phyloP scores from a whole-genome alignment of 2,329 filamentous ascomycete species.

The Apiospora pterosperma region DNA sequence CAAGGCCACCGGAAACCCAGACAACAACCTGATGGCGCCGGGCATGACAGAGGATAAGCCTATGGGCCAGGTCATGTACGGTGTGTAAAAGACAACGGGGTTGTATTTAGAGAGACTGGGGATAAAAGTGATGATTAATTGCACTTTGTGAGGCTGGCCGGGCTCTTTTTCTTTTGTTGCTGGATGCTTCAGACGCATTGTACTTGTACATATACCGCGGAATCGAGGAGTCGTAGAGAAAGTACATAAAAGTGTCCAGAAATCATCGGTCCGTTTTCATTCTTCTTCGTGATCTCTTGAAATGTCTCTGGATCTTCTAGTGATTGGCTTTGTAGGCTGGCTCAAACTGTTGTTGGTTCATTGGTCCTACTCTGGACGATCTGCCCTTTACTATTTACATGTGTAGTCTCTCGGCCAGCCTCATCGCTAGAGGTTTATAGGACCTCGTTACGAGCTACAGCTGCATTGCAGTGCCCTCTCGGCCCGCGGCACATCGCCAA shows the following conservation, averaged over 20 bases:
- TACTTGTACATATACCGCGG: constrained; percentile 24
- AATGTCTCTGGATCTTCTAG: too few species aligned
- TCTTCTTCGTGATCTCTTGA: background rate
- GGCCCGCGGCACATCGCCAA: constrained; percentile 76
- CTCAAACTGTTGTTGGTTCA: background rate
- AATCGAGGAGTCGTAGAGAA: constrained; percentile 11
- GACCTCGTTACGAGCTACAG: constrained; percentile 67
- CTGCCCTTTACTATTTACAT: background rate
- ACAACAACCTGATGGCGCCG: constrained; percentile 76
- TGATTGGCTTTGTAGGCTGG: background rate
- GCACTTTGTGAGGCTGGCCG: constrained; percentile 6
- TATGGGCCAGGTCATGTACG: constrained; percentile 59
- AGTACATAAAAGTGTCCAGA: constrained; percentile 10
- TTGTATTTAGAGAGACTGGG: constrained; percentile 10
- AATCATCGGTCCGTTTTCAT: background rate
- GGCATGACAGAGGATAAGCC: constrained; percentile 63
- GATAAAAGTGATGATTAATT: constrained; percentile 6
- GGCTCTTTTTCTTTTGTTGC: constrained; percentile 10
- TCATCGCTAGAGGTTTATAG: background rate
- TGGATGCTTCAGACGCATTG: constrained; percentile 15
- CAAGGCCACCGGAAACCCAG: constrained; percentile 76
- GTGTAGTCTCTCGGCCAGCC: background rate
- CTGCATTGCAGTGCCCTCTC: constrained; percentile 88
- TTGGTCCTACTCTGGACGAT: background rate
- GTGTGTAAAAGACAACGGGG: constrained; percentile 36